Evolutionary conservation across 2,329 filamentous ascomycete species (phyloP).

Genomic region (Harringtonia lauricola): DNA sequence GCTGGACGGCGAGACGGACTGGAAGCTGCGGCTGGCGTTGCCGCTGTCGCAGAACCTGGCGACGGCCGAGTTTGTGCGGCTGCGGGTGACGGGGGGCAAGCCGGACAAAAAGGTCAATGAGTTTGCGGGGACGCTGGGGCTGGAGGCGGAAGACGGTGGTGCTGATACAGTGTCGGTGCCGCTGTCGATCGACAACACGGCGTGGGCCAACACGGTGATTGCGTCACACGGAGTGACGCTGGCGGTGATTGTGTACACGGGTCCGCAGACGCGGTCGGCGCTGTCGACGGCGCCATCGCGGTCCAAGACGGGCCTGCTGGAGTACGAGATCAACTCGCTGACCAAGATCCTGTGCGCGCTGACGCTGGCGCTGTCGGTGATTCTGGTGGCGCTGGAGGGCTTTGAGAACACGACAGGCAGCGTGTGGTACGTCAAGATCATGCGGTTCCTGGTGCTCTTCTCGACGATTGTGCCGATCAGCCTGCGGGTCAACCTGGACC

Average conservation of each 20-base stretch:
- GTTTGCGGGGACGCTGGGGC: slow-evolving; percentile 79
- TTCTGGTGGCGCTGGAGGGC: slow-evolving; percentile 79
- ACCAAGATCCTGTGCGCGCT: slow-evolving; percentile 92
- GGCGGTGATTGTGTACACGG: slow-evolving; percentile 89
- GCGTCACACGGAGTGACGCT: slow-evolving; percentile 84
- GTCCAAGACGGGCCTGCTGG: slow-evolving; percentile 86
- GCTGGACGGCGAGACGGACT: slow-evolving; percentile 94
- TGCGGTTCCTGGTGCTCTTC: slow-evolving; percentile 95
- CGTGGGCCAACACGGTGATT: slow-evolving; percentile 96
- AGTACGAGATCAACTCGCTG: slow-evolving; percentile 92
- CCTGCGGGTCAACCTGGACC: slow-evolving; percentile 87
- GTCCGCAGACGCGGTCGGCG: slow-evolving; percentile 84
- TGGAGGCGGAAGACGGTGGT: slow-evolving; percentile 38
- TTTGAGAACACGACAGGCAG: slow-evolving; percentile 57
- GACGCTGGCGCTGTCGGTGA: slow-evolving; percentile 74
- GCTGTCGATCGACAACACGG: slow-evolving; percentile 90
- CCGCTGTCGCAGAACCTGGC: slow-evolving; percentile 72
- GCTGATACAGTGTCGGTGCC: no score
- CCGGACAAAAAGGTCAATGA: slow-evolving; percentile 93
- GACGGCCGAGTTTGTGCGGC: slow-evolving; percentile 57
- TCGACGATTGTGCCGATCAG: slow-evolving; percentile 99
- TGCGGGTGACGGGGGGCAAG: slow-evolving; percentile 71
- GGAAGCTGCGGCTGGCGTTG: slow-evolving; percentile 88
- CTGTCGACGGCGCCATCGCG: slow-evolving; percentile 85
- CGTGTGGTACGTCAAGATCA: slow-evolving; percentile 91